phyloP scores from a whole-genome alignment of 306 rosid genomes.

The Betula pendula region DNA sequence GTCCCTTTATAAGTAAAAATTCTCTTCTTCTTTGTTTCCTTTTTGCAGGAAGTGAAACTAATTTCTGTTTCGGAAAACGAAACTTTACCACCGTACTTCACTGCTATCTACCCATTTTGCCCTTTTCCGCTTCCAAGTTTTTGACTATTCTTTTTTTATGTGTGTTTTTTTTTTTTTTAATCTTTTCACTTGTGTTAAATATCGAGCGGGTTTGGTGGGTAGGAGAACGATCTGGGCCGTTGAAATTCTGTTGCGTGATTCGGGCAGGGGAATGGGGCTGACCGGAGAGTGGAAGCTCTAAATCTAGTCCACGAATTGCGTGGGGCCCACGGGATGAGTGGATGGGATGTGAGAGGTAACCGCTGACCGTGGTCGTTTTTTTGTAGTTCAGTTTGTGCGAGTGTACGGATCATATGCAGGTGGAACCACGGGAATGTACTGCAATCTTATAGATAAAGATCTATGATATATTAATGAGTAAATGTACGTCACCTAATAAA shows the following conservation, averaged over 20 bases:
- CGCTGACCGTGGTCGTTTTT: not conserved
- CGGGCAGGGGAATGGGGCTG: conserved; percentile 24
- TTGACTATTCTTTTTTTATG: not conserved
- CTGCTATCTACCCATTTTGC: not conserved
- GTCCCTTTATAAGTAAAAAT: not conserved
- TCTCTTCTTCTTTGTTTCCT: not conserved
- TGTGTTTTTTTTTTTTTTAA: not conserved
- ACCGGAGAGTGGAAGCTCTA: conserved; percentile 3
- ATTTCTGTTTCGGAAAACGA: not conserved
- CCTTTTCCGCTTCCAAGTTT: not conserved
- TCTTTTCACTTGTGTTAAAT: not conserved
- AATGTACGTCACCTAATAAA: too few species aligned
- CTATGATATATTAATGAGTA: too few species aligned
- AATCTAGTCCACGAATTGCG: conserved; percentile 28
- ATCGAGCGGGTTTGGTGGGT: not conserved
- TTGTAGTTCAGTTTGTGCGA: not conserved
- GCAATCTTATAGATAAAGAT: too few species aligned
- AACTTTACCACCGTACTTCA: conserved; percentile 2
- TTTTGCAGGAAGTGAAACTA: not conserved
- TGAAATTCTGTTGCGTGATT: not conserved
- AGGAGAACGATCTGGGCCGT: conserved; percentile 1
- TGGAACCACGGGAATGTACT: not conserved
- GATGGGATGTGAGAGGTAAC: conserved; percentile 15
- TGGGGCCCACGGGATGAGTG: conserved; percentile 19
- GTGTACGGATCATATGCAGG: not conserved